phyloP scores from a whole-genome alignment of 1,284 basidiomycete species.

The Cryptococcus sp. region DNA sequence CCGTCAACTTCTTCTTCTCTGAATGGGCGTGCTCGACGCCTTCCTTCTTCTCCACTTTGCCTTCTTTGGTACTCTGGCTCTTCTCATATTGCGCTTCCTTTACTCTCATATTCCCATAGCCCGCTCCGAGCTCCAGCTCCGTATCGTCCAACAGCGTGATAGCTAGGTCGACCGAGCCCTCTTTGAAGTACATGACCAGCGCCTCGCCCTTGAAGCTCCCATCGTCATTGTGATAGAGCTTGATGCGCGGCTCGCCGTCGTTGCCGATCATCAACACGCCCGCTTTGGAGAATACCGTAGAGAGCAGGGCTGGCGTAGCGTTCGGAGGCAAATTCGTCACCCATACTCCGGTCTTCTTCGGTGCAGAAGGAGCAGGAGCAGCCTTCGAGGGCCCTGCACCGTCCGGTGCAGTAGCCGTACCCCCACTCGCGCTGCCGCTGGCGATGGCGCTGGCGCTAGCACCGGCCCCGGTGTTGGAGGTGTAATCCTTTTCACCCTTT shows the following conservation, averaged over 20 bases:
- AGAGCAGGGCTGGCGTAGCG: conserved; percentile 72
- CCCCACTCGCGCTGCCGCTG: conserved; percentile 3
- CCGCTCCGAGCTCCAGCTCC: conserved; percentile 76
- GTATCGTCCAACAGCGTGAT: conserved; percentile 87
- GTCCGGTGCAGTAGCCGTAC: background rate
- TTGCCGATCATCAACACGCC: conserved; percentile 92
- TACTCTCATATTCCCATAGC: conserved; percentile 74
- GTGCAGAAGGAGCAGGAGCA: conserved; percentile 20
- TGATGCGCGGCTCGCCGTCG: conserved; percentile 81
- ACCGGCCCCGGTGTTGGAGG: conserved; percentile 58
- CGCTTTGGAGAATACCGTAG: conserved; percentile 80
- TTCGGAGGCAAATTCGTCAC: conserved; percentile 82
- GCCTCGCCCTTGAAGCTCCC: conserved; percentile 95
- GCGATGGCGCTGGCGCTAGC: background rate
- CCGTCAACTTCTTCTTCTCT: conserved; percentile 63
- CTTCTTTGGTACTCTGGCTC: conserved; percentile 60
- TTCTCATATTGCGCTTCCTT: conserved; percentile 75
- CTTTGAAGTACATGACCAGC: conserved; percentile 95
- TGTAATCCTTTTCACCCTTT: conserved; percentile 67
- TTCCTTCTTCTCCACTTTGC: conserved; percentile 71
- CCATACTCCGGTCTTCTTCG: conserved; percentile 86
- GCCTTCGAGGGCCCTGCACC: background rate
- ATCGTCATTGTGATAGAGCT: conserved; percentile 87
- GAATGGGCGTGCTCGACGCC: conserved; percentile 29
- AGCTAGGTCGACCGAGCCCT: conserved; percentile 87